phyloP scores from a whole-genome alignment of 2,329 filamentous ascomycete species.

The Epichloe baconii region DNA sequence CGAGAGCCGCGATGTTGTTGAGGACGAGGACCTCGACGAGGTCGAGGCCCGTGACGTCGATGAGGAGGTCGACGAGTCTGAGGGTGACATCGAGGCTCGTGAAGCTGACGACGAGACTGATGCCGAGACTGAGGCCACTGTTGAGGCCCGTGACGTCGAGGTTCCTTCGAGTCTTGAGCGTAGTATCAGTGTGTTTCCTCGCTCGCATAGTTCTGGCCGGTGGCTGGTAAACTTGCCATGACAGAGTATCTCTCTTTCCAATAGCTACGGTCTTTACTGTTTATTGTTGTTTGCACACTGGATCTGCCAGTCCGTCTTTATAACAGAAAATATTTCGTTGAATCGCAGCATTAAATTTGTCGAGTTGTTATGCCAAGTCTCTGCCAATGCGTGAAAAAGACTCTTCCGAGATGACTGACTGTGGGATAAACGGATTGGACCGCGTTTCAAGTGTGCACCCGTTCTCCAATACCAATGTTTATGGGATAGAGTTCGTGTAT shows the following conservation, averaged over 20 bases:
- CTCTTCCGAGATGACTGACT: too few species aligned
- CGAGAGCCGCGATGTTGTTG: not conserved
- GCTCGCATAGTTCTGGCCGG: not conserved
- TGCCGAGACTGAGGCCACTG: not conserved
- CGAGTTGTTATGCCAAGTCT: too few species aligned
- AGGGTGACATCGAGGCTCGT: not conserved
- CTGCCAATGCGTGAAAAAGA: too few species aligned
- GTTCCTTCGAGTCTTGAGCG: not conserved
- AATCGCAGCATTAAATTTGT: too few species aligned
- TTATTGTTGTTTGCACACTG: too few species aligned
- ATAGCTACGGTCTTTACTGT: too few species aligned
- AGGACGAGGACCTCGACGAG: not conserved
- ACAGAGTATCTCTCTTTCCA: not conserved
- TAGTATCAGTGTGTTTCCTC: not conserved
- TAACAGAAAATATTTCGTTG: too few species aligned
- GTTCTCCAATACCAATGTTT: too few species aligned
- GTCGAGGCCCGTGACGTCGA: not conserved
- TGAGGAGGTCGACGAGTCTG: not conserved
- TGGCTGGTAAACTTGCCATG: not conserved
- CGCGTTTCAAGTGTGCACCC: too few species aligned
- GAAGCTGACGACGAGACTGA: not conserved
- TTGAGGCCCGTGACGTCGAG: not conserved
- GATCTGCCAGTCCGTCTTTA: too few species aligned
- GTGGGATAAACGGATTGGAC: too few species aligned
- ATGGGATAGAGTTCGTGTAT: too few species aligned